Conservation (phyloP, 2,329 filamentous ascomycete species). For the Pseudogymnoascus sp. region DNA sequence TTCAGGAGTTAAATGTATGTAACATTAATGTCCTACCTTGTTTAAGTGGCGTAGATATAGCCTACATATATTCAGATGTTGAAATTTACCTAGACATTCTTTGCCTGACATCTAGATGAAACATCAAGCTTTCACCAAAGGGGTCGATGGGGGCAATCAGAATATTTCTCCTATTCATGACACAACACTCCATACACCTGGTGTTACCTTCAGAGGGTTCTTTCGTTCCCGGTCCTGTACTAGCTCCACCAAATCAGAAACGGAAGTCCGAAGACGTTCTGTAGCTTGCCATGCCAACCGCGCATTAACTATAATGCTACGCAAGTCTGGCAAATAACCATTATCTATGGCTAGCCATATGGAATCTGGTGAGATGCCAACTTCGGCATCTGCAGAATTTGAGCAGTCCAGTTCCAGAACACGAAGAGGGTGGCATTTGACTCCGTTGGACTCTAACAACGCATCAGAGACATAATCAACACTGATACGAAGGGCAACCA, state of each 20-base stretch:
- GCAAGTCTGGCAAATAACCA: slow-evolving; percentile 20
- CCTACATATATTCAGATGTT: not conserved
- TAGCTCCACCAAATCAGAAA: slow-evolving; percentile 21
- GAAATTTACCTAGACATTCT: not conserved
- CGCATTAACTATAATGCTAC: slow-evolving; percentile 25
- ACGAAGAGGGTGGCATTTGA: slow-evolving; percentile 19
- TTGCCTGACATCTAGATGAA: not conserved
- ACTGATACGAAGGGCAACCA: slow-evolving; percentile 24
- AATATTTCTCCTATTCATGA: slow-evolving; percentile 5
- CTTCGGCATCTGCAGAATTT: slow-evolving; percentile 20
- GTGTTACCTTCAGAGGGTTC: slow-evolving; percentile 19
- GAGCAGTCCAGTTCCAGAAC: slow-evolving; percentile 28
- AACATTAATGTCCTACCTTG: not conserved
- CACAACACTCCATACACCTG: slow-evolving; percentile 19
- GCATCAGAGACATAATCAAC: slow-evolving; percentile 25
- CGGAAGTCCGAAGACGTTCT: slow-evolving; percentile 17
- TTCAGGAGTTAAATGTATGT: not conserved
- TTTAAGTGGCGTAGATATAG: not conserved
- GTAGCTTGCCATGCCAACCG: slow-evolving; percentile 26
- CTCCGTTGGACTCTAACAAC: slow-evolving; percentile 18
- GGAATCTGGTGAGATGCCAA: slow-evolving; percentile 17
- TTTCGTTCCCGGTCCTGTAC: slow-evolving; percentile 24
- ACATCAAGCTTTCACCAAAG: not conserved
- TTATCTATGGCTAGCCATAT: slow-evolving; percentile 25
- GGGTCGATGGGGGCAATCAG: not conserved